phyloP scores from a whole-genome alignment of 139 green algal species.

The Deuterostichococcus epilithicus region DNA sequence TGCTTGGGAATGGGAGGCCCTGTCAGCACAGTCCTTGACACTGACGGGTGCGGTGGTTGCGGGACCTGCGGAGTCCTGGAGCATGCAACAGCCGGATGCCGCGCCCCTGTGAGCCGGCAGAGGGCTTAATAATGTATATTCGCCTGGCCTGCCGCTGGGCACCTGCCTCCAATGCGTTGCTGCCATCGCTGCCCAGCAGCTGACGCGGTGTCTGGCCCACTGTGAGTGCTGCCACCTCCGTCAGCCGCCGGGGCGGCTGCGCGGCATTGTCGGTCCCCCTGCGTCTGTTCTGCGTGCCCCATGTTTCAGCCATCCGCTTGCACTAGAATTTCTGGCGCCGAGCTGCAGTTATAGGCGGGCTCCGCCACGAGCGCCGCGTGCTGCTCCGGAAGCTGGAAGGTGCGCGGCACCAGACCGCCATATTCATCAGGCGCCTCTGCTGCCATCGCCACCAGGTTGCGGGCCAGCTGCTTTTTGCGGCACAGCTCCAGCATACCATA shows the following conservation, averaged over 20 bases:
- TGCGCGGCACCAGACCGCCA: constrained; percentile 54
- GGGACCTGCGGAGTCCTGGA: constrained; percentile 21
- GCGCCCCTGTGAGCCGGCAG: constrained; percentile 73
- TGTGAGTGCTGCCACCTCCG: no score
- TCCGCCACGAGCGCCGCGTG: constrained; percentile 41
- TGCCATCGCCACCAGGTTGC: constrained; percentile 57
- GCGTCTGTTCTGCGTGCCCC: no score
- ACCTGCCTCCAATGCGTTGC: background rate
- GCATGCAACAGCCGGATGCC: constrained; percentile 53
- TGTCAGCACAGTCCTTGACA: no score
- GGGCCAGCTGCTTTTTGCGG: constrained; percentile 74
- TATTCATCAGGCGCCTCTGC: constrained; percentile 45
- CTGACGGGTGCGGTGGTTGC: no score
- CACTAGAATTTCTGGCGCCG: no score
- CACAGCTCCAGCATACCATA: constrained; percentile 81
- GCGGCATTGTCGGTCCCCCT: no score
- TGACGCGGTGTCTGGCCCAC: no score
- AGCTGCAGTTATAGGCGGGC: constrained; percentile 12
- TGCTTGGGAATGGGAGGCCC: no score
- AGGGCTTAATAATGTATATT: constrained; percentile 82
- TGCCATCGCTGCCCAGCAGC: no score
- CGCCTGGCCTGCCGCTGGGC: background rate
- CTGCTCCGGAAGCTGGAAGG: constrained; percentile 65
- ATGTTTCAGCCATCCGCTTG: background rate
- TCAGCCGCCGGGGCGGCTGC: no score